Evolutionary conservation across 768 basidiomycete species (phyloP), one percentile per base, ranked within the genome.

Genomic region (Leucocoprinus leucothites): DNA sequence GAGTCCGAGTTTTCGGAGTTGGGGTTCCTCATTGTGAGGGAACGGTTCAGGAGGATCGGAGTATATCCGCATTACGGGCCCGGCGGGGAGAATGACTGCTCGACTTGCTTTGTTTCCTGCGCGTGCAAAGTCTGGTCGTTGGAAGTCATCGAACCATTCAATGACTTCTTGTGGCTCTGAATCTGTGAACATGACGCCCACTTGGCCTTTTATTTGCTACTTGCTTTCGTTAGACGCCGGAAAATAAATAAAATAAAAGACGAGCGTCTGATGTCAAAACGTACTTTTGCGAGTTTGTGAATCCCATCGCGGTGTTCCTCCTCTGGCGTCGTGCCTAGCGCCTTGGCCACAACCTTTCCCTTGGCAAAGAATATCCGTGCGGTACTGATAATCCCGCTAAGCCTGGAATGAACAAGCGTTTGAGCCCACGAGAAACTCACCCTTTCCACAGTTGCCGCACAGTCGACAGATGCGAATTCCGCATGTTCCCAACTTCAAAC

Each of bases 21-120:
- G 96, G 19, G 95, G 94, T 59, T 99, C 97, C 74, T 98, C 94
- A 63, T 94, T 94, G 69, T 98, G 94, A 35, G 97, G 94, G 70
- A 98, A 95, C 2, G 92, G 89, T 61, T 94, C 87, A 36, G 88
- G 82, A 0, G 88, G 89, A 59, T 89, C 86, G 2, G 89, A 87
- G 66, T 89, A 79, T 41, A 79, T 80, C 58, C 84, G 81, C 86
- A 94, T 82, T 52, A 98, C 83, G 19, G 96, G 92, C 34, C 95
- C 95, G 57, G 72, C 81, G 14, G 94, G 89, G 16, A 99, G 76
- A 28, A 78, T 73, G 54, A 97, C 82, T 0, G 88, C 87, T 57
- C 84, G 79, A 44, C 79, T 78, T 3, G 94, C 94, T 25, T 74
- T 69, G 67, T 94, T 94, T 43, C 94, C 94, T 60, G 89, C 77